These are phyloP conservation scores for Dipodascus albidus DNA, from an alignment of 805 yeast species.

Conservation along the genomic window DNA sequence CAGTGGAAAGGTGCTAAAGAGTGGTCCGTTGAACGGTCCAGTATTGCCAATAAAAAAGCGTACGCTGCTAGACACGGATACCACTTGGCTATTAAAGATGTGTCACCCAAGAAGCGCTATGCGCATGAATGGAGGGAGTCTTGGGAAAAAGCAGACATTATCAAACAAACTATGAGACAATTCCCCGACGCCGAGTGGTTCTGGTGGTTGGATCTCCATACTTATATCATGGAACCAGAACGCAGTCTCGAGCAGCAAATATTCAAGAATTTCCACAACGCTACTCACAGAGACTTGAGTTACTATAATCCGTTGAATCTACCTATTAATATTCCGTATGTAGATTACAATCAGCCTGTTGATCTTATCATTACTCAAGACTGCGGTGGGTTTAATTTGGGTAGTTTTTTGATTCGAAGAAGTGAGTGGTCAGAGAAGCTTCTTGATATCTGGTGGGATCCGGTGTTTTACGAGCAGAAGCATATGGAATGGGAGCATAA, in stretches of 20 bases:
- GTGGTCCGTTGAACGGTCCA: constrained; percentile 89
- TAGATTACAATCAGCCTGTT: constrained; percentile 55
- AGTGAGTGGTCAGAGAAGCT: constrained; percentile 79
- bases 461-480: constrained; percentile 89
- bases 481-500: constrained; percentile 98
- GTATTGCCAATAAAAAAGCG: constrained; percentile 78
- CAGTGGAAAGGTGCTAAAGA: constrained; percentile 97
- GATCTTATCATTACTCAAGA: constrained; percentile 85
- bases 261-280: constrained; percentile 52
- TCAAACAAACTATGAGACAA: constrained; percentile 89
- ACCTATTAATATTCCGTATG: constrained; percentile 58
- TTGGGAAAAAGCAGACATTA: constrained; percentile 92
- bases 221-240: constrained; percentile 92
- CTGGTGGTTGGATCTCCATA: constrained; percentile 97
- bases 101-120: constrained; percentile 77
- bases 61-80: constrained; percentile 89
- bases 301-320: constrained; percentile 69
- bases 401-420: constrained; percentile 74
- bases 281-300: constrained; percentile 60
- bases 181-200: constrained; percentile 95
- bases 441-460: constrained; percentile 95
- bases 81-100: constrained; percentile 77
- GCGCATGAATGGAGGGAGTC: constrained; percentile 97
- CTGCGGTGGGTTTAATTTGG: constrained; percentile 93
- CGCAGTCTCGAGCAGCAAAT: constrained; percentile 72